Evolutionary conservation across 257 asterid species (phyloP), one percentile per base, ranked within the genome.

Genomic region (Linderniella brevidens): DNA sequence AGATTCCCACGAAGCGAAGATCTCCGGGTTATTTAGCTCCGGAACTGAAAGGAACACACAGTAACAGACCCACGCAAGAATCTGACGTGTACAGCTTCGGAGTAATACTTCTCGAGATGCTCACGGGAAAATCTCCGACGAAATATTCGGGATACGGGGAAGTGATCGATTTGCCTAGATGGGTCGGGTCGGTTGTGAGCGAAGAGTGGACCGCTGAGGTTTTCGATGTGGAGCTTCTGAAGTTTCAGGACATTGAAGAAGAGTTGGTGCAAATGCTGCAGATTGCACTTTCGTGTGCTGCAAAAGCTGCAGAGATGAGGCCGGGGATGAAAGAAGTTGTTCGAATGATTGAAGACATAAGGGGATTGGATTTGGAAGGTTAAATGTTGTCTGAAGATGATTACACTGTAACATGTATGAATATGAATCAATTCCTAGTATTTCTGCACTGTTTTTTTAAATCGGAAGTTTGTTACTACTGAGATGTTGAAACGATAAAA

Each of bases 201-300:
- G 97, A 87, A 72, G 97, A 87, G 58, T 88, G 97, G 97, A 88
- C 97, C 0, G 94, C 96, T 0, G 96, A 90, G 50, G 96, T 90
- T 18, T 84, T 90, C 32, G 98, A 85, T 1, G 74, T 54, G 38
- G 98, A 85, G 70, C 73, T 85, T 1, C 56, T 68, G 56, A 78
- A 69, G 68, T 55, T 56, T 37, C 77, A 65, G 41, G 69, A 78
- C 41, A 56, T 72, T 1, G 96, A 84, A 51, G 99, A 85, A 44
- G 99, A 85, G 72, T 64, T 90, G 81, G 96, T 90, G 60, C 92
- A 79, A 64, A 68, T 90, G 96, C 94, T 90, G 19, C 99, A 90
- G 63, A 77, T 90, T 35, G 96, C 84, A 0, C 72, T 90, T 35
- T 58, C 92, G 3, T 90, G 99, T 3, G 99, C 73, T 41, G 78